Evolutionary conservation across 345 rosid species (phyloP), one percentile per base, ranked within the genome.

Genomic region (Balakata baccata): DNA sequence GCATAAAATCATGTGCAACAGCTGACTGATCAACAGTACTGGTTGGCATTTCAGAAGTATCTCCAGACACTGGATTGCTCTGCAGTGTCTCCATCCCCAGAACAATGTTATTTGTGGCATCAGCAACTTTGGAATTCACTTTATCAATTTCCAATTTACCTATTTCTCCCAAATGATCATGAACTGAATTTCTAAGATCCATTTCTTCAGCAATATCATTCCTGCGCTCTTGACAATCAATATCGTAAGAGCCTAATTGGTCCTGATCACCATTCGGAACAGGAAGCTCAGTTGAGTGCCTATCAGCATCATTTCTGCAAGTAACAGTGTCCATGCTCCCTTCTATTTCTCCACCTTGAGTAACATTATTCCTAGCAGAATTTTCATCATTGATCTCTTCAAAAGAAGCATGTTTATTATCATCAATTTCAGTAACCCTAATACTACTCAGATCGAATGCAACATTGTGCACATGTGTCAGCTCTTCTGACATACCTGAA

Each of bases 401-500:
- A 64, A 79, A 67, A 74, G 87, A 84, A 77, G 77, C 59, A 80
- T 68, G 74, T 63, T 47, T 72, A 68, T 58, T 72, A 67, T 82
- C 84, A 76, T 75, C 83, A 71, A 57, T 77, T 84, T 87, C 87
- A 34, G 73, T 81, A 79, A 90, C 69, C 77, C 38, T 80, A 72
- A 89, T 84, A 77, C 84, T 75, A 69, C 90, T 88, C 59, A 87
- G 77, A 82, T 96, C 96, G 84, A 84, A 82, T 61, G 82, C 77
- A 84, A 83, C 89, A 78, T 79, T 77, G 60, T 81, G 89, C 81
- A 93, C 74, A 70, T 80, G 75, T 57, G 75, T 78, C 81, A 93
- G 81, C 69, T 91, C 90, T 47, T 75, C 75, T 5, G 90, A 88
- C 86, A 91, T 75, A 79, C 97, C 99, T 96, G 88, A 77, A 84